Evolutionary conservation across 768 basidiomycete species (phyloP), one percentile per base, ranked within the genome.

Genomic region (Psilocybe cyanescens): DNA sequence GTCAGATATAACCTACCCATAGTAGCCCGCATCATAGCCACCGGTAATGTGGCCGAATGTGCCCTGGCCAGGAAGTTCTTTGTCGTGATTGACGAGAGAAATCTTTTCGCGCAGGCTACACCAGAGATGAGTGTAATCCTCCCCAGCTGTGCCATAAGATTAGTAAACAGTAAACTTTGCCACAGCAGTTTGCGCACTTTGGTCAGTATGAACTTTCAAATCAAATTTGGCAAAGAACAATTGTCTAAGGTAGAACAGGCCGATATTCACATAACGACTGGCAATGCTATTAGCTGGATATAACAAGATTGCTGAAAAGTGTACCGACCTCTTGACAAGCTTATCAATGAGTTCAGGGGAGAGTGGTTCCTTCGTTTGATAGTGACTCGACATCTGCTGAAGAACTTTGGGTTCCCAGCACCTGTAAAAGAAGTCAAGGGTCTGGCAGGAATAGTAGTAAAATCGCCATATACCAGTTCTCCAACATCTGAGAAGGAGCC

Each of bases 401-500:
- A 95, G 81, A 12, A 93, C 91, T 55, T 85, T 81, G 0, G 87
- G 89, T 70, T 94, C 91, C 90, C 91, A 94, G 68, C 92, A 94
- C 86, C 86, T 85, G 51, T 2, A 48, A 30, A 31, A 16, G 31
- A 7, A 16, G 33, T 35, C 33, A 29, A 19, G 6, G 17, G 24
- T 58, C 3, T 39, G 31, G 11, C 2, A 46, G 3, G 5, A 12
- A 46, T 2, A 29, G 3, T 44, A n/a, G 54, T 50, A 44, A 62
- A 33, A 37, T 14, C 7, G 41, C 44, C 12, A 58, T 75, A 16
- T 49, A 88, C 94, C 94, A 95, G 68, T 95, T 93, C 75, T 96
- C 94, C 62, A 95, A 78, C 94, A 95, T 95, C 76, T 96, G 93
- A 16, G 89, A 91, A 0, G 94, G 94, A 2, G 94, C 94, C 74